Conservation (phyloP, 2,329 filamentous ascomycete species). For the Phoma sp. region DNA sequence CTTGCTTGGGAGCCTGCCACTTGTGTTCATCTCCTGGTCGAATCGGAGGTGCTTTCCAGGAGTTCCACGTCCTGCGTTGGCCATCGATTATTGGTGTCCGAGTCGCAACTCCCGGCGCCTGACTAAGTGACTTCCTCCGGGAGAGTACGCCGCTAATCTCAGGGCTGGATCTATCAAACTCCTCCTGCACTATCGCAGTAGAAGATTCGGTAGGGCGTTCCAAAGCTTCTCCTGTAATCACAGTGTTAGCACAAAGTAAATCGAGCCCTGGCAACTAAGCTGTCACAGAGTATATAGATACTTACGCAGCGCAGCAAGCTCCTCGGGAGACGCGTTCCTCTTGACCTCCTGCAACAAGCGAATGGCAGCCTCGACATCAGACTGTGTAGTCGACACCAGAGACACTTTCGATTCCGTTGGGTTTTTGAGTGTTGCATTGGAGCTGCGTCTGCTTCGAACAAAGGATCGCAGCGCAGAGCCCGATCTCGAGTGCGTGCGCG, state of each 20-base stretch:
- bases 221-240: slow-evolving; percentile 36
- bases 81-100: slow-evolving; percentile 40
- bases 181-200: slow-evolving; percentile 15
- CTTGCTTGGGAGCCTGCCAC: slow-evolving; percentile 33
- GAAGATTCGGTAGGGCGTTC: slow-evolving; percentile 25
- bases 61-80: slow-evolving; percentile 44
- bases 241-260: slow-evolving; percentile 14
- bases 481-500: slow-evolving; percentile 29
- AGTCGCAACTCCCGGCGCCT: slow-evolving; percentile 50
- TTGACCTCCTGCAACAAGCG: slow-evolving; percentile 55
- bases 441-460: slow-evolving; percentile 14
- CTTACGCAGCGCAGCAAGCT: slow-evolving; percentile 53
- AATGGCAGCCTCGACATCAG: slow-evolving; percentile 55
- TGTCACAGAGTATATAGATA: not conserved
- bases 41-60: slow-evolving; percentile 35
- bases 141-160: slow-evolving; percentile 36
- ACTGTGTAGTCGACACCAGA: slow-evolving; percentile 37
- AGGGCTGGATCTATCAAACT: slow-evolving; percentile 13
- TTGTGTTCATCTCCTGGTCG: slow-evolving; percentile 36
- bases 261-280: no score
- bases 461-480: slow-evolving; percentile 35
- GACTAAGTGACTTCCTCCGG: slow-evolving; percentile 47
- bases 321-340: slow-evolving; percentile 55
- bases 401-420: slow-evolving; percentile 39
- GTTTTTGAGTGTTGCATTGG: slow-evolving; percentile 29